Evolutionary conservation across 1,284 basidiomycete species (phyloP).

Genomic region (Mrakiaceae sp.): DNA sequence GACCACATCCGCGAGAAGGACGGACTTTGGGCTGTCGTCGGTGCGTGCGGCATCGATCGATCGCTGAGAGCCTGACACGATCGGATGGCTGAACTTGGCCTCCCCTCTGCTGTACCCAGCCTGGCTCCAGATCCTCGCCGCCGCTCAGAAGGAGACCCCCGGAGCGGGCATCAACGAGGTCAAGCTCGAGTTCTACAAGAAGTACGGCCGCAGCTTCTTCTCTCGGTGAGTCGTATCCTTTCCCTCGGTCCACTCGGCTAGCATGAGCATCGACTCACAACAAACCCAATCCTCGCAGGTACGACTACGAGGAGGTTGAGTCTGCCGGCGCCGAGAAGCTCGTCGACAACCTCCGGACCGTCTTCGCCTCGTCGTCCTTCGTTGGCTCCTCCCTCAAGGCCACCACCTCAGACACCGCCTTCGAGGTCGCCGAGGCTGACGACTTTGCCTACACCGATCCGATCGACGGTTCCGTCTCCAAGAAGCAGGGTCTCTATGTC

Average conservation of each 20-base stretch:
- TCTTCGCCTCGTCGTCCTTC: constrained; percentile 57
- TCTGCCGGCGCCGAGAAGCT: constrained; percentile 79
- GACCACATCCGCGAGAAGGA: constrained; percentile 99
- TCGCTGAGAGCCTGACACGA: neutral
- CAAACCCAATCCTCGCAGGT: constrained; percentile 34
- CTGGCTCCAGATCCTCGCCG: constrained; percentile 94
- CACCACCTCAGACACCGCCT: constrained; percentile 53
- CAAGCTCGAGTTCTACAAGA: constrained; percentile 73
- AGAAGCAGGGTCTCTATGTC: constrained; percentile 93
- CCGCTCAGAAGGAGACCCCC: constrained; percentile 72
- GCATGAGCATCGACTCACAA: neutral
- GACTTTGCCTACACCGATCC: constrained; percentile 97
- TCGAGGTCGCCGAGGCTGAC: constrained; percentile 66
- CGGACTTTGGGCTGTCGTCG: constrained; percentile 91
- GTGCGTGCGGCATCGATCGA: constrained; percentile 37
- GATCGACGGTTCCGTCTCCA: constrained; percentile 83
- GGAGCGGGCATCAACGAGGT: constrained; percentile 77
- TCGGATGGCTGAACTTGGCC: neutral
- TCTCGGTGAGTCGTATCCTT: constrained; percentile 45
- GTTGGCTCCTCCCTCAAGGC: constrained; percentile 55
- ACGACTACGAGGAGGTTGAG: constrained; percentile 97
- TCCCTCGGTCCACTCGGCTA: neutral
- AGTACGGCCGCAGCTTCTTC: constrained; percentile 96
- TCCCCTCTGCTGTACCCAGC: constrained; percentile 41
- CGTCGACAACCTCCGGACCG: constrained; percentile 63